phyloP scores from a whole-genome alignment of 352 stramenopile genomes.

The Phytophthora macrochlamydospora region DNA sequence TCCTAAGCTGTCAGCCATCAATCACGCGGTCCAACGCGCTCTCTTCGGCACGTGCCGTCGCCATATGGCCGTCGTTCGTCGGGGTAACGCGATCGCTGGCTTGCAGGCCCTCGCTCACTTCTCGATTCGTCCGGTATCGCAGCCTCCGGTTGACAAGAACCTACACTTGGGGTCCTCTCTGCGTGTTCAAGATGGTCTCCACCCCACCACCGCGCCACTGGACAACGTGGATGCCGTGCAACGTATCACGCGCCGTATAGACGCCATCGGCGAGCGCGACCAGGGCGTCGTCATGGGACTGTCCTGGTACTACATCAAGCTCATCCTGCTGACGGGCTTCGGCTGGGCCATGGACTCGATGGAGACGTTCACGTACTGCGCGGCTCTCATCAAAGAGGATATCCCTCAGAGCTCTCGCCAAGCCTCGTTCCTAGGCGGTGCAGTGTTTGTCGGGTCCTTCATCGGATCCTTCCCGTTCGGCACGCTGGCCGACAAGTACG shows the following conservation, averaged over 20 bases:
- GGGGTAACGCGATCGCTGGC: constrained; percentile 24
- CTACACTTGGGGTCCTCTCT: constrained; percentile 15
- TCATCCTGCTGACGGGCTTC: constrained; percentile 69
- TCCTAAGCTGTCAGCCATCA: neutral
- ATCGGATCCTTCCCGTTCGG: constrained; percentile 67
- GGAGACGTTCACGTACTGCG: constrained; percentile 72
- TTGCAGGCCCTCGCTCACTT: constrained; percentile 22
- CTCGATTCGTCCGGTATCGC: constrained; percentile 27
- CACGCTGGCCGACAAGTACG: constrained; percentile 65
- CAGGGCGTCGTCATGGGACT: constrained; percentile 54
- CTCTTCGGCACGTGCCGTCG: neutral
- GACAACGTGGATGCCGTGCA: constrained; percentile 60
- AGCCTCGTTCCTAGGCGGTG: constrained; percentile 48
- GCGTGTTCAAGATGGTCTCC: constrained; percentile 9
- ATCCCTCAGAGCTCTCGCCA: constrained; percentile 45
- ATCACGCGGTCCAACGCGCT: neutral
- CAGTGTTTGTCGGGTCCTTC: constrained; percentile 69
- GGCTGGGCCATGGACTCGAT: constrained; percentile 81
- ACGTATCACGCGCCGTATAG: constrained; percentile 69
- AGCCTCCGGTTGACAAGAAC: constrained; percentile 23
- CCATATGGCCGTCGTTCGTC: neutral
- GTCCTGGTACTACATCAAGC: constrained; percentile 71
- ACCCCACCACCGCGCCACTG: constrained; percentile 12
- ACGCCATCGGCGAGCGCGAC: constrained; percentile 63
- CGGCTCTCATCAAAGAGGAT: constrained; percentile 44